Conservation (phyloP, 2,329 filamentous ascomycete genomes). For the Neofusicoccum ribis region DNA sequence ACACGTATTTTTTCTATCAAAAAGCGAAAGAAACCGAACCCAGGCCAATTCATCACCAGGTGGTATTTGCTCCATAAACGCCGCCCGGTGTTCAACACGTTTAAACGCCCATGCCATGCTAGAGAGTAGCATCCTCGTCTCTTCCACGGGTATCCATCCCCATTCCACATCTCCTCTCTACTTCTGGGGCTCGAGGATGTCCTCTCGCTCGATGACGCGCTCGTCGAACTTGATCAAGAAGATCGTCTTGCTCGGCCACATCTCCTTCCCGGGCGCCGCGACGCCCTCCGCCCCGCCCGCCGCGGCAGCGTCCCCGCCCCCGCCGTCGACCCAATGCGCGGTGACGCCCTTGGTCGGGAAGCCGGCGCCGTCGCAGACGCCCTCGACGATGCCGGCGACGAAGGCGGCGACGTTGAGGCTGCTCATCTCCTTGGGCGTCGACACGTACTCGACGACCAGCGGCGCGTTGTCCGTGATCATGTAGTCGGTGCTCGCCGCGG, state of each 20-base stretch:
- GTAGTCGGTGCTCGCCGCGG: constrained; percentile 87
- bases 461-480: constrained; percentile 99
- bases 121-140: not conserved
- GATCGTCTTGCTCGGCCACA: constrained; percentile 96
- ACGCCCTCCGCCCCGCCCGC: constrained; percentile 53
- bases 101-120: constrained; percentile 11
- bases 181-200: constrained; percentile 67
- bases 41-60: not conserved
- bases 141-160: not conserved
- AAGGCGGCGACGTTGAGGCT: constrained; percentile 96
- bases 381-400: constrained; percentile 92
- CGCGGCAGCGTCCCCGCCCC: constrained; percentile 52
- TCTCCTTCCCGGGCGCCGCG: constrained; percentile 57
- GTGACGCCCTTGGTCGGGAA: constrained; percentile 82
- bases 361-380: constrained; percentile 88
- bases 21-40: not conserved
- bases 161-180: constrained; percentile 17
- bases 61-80: constrained; percentile 9
- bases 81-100: constrained; percentile 3
- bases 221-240: constrained; percentile 90
- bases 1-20: not conserved
- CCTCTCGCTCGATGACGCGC: constrained; percentile 91
- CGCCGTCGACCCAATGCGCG: constrained; percentile 70
- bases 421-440: constrained; percentile 90
- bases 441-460: constrained; percentile 90